Percentiles rank a stretch among this genome's conserved stretches.
Evolutionary conservation across 495 filamentous ascomycete genomes (phyloP).

Genomic region (Aspergillus indologenus): DNA sequence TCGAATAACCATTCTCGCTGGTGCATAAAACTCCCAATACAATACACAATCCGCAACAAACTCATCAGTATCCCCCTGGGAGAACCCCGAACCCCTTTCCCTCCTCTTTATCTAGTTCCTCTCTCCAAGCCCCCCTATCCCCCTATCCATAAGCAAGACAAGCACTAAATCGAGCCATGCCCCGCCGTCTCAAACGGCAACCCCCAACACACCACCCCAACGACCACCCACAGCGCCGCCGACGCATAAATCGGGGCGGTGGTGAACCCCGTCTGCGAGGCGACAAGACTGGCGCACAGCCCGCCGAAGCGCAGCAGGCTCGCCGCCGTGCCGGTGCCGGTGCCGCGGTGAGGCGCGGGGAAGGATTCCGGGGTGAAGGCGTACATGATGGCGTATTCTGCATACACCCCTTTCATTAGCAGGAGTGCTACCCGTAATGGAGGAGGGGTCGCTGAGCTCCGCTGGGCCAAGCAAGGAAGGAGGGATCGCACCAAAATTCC

Average conservation of each 20-base stretch:
- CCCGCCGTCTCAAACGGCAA: slow-evolving; percentile 37
- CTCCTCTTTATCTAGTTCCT: no score
- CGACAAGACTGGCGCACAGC: slow-evolving; percentile 30
- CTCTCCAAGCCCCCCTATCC: background rate
- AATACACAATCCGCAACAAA: no score
- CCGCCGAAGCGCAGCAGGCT: slow-evolving; percentile 29
- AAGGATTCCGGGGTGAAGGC: slow-evolving; percentile 58
- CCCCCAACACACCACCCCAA: slow-evolving; percentile 28
- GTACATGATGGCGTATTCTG: slow-evolving; percentile 51
- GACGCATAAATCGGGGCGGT: slow-evolving; percentile 34
- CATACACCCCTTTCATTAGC: no score
- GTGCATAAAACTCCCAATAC: no score
- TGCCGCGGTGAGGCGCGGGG: slow-evolving; percentile 51
- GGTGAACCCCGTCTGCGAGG: slow-evolving; percentile 31
- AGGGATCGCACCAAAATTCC: slow-evolving; percentile 28
- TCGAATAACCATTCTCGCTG: no score
- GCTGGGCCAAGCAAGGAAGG: no score
- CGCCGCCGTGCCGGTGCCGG: slow-evolving; percentile 47
- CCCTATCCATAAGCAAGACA: background rate
- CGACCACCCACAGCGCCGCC: slow-evolving; percentile 32
- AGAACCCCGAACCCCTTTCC: no score
- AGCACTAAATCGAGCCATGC: slow-evolving; percentile 16
- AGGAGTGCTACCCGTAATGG: no score
- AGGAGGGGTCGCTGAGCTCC: no score
- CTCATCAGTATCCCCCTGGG: no score